These are phyloP conservation scores for Eutrema salsugineum DNA, from an alignment of 441 rosid species.

Conservation along the genomic window DNA sequence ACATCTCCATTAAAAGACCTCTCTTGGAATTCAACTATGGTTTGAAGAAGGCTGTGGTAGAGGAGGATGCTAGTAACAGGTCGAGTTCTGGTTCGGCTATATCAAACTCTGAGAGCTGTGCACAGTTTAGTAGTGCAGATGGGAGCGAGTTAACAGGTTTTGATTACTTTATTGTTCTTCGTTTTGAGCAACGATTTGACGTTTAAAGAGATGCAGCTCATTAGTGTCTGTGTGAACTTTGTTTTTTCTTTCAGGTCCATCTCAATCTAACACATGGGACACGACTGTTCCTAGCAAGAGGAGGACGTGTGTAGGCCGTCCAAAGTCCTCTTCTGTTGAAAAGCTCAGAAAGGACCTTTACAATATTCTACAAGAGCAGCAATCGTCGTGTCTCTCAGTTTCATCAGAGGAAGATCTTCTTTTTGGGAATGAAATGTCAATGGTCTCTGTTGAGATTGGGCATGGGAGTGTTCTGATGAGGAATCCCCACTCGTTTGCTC, in stretches of 20 bases:
- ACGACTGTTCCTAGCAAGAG: slow-evolving; percentile 80
- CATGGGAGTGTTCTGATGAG: slow-evolving; percentile 95
- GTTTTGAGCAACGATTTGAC: background rate
- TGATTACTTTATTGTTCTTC: background rate
- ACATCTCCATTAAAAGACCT: slow-evolving; percentile 37
- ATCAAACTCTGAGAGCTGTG: slow-evolving; percentile 96
- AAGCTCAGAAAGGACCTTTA: slow-evolving; percentile 86
- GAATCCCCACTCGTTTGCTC: slow-evolving; percentile 77
- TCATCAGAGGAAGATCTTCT: slow-evolving; percentile 93
- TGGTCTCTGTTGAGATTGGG: slow-evolving; percentile 97
- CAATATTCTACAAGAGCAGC: slow-evolving; percentile 89
- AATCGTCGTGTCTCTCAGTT: slow-evolving; percentile 82
- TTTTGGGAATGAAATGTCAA: slow-evolving; percentile 80
- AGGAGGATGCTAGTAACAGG: slow-evolving; percentile 87
- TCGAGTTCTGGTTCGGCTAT: slow-evolving; percentile 97
- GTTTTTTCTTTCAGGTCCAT: slow-evolving; percentile 56
- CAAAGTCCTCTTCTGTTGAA: slow-evolving; percentile 87
- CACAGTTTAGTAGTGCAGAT: slow-evolving; percentile 75
- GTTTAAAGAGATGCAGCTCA: background rate
- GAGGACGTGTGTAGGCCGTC: slow-evolving; percentile 83
- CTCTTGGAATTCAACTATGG: slow-evolving; percentile 48
- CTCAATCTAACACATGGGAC: slow-evolving; percentile 90
- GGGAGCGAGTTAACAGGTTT: slow-evolving; percentile 95
- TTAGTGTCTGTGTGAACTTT: slow-evolving; percentile 11
- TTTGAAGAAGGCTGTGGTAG: slow-evolving; percentile 46